Evolutionary conservation across 768 basidiomycete genomes (phyloP).

Genomic region (Rhodotorula sphaerocarpa): DNA sequence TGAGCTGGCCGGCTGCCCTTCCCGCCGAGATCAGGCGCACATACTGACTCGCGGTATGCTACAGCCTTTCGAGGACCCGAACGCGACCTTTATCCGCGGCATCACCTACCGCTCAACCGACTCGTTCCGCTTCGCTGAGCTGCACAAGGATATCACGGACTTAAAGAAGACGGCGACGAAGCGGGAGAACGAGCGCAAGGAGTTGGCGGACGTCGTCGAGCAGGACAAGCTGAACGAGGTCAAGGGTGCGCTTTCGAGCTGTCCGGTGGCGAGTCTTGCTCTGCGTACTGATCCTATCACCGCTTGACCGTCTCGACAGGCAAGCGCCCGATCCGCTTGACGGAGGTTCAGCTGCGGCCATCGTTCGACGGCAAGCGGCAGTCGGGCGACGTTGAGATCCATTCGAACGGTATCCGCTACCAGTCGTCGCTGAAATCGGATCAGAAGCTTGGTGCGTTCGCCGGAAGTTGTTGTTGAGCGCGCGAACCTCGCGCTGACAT

Average conservation of each 20-base stretch:
- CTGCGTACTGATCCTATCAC: not conserved
- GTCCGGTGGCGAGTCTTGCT: not conserved
- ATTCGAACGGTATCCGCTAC: constrained; percentile 92
- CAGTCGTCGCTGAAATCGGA: constrained; percentile 67
- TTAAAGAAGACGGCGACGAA: constrained; percentile 96
- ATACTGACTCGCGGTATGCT: not conserved
- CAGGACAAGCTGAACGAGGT: constrained; percentile 83
- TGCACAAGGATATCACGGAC: constrained; percentile 86
- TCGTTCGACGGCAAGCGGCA: constrained; percentile 88
- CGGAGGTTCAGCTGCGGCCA: constrained; percentile 87
- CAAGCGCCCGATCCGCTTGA: constrained; percentile 71
- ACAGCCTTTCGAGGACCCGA: constrained; percentile 97
- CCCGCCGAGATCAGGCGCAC: not conserved
- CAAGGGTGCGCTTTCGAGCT: constrained; percentile 51
- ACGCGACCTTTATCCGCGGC: constrained; percentile 90
- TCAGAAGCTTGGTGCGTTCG: constrained; percentile 73
- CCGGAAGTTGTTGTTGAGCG: not conserved
- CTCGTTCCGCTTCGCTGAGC: constrained; percentile 73
- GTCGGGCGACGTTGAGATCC: constrained; percentile 96
- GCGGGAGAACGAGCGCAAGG: constrained; percentile 92
- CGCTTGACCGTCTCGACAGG: no score
- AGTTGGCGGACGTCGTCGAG: constrained; percentile 95
- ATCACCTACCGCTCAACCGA: constrained; percentile 88
- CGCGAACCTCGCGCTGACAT: constrained; percentile 7
- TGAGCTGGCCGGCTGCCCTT: constrained; percentile 44